Evolutionary conservation across 768 basidiomycete species (phyloP).

Genomic region (Pleurotus platypus): DNA sequence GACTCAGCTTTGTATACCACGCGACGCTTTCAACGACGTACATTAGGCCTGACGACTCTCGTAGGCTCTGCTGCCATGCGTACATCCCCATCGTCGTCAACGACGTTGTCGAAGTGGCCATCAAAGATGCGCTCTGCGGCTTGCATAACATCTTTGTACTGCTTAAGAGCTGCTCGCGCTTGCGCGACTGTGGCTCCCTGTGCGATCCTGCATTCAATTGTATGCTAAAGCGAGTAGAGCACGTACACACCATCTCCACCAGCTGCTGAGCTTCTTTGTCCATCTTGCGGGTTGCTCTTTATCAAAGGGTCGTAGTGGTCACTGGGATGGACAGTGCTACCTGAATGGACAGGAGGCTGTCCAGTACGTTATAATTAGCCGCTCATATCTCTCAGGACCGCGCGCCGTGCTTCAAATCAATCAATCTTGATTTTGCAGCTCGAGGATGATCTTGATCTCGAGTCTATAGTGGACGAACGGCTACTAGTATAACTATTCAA

Average conservation of each 20-base stretch:
- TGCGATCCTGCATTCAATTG: slow-evolving; percentile 10
- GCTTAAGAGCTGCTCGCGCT: slow-evolving; percentile 78
- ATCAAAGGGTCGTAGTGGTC: background rate
- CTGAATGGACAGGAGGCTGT: background rate
- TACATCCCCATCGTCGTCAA: slow-evolving; percentile 53
- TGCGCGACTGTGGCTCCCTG: slow-evolving; percentile 83
- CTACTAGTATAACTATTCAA: background rate
- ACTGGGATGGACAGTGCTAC: slow-evolving; percentile 8
- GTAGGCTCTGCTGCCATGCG: slow-evolving; percentile 28
- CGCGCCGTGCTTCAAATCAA: too few relatives aligned
- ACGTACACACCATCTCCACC: slow-evolving; percentile 49
- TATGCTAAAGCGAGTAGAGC: background rate
- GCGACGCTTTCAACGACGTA: background rate
- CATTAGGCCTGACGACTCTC: background rate
- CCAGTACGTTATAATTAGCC: background rate
- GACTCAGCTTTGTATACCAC: background rate
- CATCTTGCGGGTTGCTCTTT: slow-evolving; percentile 23
- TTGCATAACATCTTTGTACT: slow-evolving; percentile 87
- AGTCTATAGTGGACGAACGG: too few relatives aligned
- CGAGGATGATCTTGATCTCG: too few relatives aligned
- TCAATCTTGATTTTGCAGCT: too few relatives aligned
- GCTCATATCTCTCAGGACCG: background rate
- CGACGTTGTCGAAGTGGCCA: slow-evolving; percentile 78
- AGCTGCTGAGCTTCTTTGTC: slow-evolving; percentile 56
- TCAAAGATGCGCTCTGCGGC: slow-evolving; percentile 86